Evolutionary conservation across 371 early-diverging fungal genomes (phyloP).

Genomic region (Mortierella sp.): DNA sequence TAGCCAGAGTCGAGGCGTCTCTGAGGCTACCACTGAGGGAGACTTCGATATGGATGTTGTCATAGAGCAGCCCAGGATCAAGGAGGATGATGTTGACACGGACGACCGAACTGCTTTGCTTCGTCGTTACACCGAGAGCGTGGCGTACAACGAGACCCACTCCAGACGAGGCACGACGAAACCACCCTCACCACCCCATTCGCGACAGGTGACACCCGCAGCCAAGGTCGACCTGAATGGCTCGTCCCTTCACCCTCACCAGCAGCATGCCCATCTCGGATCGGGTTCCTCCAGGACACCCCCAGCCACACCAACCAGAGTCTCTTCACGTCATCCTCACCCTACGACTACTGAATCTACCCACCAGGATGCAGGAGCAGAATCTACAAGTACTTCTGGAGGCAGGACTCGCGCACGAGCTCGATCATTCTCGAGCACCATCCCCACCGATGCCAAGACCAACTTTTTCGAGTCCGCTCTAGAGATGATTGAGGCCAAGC

Average conservation of each 20-base stretch:
- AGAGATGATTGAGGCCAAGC: constrained; percentile 35
- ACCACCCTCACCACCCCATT: constrained; percentile 46
- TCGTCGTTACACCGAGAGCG: not conserved
- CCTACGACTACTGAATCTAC: not conserved
- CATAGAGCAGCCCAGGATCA: constrained; percentile 13
- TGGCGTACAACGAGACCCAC: not conserved
- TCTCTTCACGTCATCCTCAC: not conserved
- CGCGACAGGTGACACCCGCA: constrained; percentile 35
- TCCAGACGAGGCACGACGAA: not conserved
- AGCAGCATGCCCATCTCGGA: not conserved
- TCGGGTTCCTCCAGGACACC: constrained; percentile 29
- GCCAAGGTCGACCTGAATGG: constrained; percentile 17
- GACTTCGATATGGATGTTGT: not conserved
- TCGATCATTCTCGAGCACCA: constrained; percentile 26
- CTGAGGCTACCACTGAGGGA: constrained; percentile 20
- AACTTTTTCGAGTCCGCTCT: constrained; percentile 44
- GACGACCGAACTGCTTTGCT: not conserved
- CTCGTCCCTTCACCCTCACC: not conserved
- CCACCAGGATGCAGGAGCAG: not conserved
- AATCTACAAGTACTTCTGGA: not conserved
- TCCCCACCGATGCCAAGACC: constrained; percentile 17
- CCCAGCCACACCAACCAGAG: constrained; percentile 40
- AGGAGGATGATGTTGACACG: constrained; percentile 12
- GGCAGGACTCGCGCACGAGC: constrained; percentile 26
- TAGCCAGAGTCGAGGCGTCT: constrained; percentile 14